These are phyloP conservation scores for Coleophoma crateriformis DNA, from an alignment of 2,329 filamentous ascomycete genomes.

Conservation along the genomic window DNA sequence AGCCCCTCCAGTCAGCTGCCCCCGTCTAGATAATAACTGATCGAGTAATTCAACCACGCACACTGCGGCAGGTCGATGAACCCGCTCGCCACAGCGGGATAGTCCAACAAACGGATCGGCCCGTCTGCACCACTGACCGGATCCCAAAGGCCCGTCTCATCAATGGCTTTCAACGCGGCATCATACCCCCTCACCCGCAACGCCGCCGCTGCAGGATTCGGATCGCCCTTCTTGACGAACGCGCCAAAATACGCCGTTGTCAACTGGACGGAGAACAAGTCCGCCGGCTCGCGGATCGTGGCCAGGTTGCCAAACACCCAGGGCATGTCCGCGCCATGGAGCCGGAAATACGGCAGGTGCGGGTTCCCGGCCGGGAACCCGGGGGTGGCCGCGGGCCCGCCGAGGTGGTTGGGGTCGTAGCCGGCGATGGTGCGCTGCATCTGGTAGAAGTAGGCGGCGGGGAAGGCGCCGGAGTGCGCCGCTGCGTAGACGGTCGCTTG, in stretches of 20 bases:
- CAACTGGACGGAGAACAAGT: slow-evolving; percentile 39
- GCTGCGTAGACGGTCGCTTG: slow-evolving; percentile 47
- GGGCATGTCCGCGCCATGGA: slow-evolving; percentile 42
- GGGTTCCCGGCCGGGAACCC: slow-evolving; percentile 41
- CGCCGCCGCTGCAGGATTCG: slow-evolving; percentile 37
- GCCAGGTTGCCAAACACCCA: slow-evolving; percentile 40
- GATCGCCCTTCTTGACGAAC: slow-evolving; percentile 39
- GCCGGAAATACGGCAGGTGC: slow-evolving; percentile 43
- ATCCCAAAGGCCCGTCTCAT: slow-evolving; percentile 33
- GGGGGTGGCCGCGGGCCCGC: slow-evolving; percentile 33
- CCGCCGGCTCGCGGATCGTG: slow-evolving; percentile 35
- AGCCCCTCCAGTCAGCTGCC: not conserved
- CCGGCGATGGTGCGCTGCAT: slow-evolving; percentile 41
- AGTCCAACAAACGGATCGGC: slow-evolving; percentile 39
- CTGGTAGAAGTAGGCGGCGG: slow-evolving; percentile 43
- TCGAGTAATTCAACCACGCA: slow-evolving; percentile 35
- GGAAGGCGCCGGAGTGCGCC: slow-evolving; percentile 32
- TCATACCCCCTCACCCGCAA: slow-evolving; percentile 38
- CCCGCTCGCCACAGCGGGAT: slow-evolving; percentile 29
- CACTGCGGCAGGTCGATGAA: slow-evolving; percentile 45
- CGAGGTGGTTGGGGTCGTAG: slow-evolving; percentile 46
- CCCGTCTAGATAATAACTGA: slow-evolving; percentile 32
- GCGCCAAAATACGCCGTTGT: slow-evolving; percentile 40
- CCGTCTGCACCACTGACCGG: slow-evolving; percentile 31
- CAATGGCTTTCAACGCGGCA: slow-evolving; percentile 32